These are phyloP conservation scores for Kuraishia piskuri DNA, from an alignment of 805 yeast species.

Conservation along the genomic window DNA sequence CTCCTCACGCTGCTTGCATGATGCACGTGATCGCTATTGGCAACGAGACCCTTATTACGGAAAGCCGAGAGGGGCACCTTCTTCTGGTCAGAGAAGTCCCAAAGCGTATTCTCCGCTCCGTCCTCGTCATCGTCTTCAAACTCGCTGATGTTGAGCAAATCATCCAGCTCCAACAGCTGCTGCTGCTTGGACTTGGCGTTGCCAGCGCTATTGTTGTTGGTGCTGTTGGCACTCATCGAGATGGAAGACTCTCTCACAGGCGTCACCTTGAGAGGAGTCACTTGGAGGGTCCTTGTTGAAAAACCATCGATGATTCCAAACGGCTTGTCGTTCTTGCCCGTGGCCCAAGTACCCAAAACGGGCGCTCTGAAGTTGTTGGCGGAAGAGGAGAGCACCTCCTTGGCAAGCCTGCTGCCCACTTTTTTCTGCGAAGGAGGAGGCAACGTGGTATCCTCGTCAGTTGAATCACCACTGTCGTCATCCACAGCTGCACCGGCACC, in stretches of 20 bases:
- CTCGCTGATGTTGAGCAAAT: constrained; percentile 80
- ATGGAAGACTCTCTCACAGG: neutral
- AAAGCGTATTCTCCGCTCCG: constrained; percentile 12
- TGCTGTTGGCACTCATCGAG: neutral
- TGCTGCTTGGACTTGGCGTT: constrained; percentile 4
- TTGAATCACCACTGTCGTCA: constrained; percentile 69
- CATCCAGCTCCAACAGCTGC: constrained; percentile 47
- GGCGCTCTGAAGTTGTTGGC: constrained; percentile 87
- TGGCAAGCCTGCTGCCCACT: constrained; percentile 75
- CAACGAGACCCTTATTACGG: constrained; percentile 60
- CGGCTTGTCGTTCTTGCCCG: constrained; percentile 62
- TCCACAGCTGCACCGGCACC: constrained; percentile 1
- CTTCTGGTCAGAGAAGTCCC: constrained; percentile 20
- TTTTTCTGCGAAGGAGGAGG: constrained; percentile 61
- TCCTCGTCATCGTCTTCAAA: constrained; percentile 68
- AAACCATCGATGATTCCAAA: constrained; percentile 93
- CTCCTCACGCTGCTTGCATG: neutral
- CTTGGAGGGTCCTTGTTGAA: constrained; percentile 70
- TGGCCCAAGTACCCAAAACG: constrained; percentile 84
- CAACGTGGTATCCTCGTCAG: constrained; percentile 84
- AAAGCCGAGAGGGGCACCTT: constrained; percentile 84
- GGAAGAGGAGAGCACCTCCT: constrained; percentile 85
- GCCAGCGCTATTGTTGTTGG: neutral
- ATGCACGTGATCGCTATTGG: constrained; percentile 6
- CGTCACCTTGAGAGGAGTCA: neutral